These are phyloP conservation scores for Rheum nobile DNA, from an alignment of 148 eudicot genomes.

Conservation along the genomic window DNA sequence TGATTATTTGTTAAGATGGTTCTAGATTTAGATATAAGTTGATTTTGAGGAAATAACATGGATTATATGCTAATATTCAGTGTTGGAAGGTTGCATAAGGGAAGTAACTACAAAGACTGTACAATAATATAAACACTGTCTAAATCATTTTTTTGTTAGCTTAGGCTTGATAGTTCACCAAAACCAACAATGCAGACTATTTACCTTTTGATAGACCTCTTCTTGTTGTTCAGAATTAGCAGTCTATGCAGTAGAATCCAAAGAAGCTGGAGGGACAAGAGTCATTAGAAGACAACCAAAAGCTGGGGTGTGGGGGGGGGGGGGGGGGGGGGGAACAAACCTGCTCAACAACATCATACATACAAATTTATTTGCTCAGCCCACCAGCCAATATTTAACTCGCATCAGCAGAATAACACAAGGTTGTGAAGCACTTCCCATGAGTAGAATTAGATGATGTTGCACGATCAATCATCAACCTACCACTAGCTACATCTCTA, in stretches of 20 bases:
- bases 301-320: no score
- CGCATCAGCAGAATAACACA: conserved; percentile 94
- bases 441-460: conserved; percentile 81
- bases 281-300: not conserved
- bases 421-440: conserved; percentile 84
- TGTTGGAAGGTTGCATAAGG: not conserved
- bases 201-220: conserved; percentile 93
- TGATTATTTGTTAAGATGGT: no score
- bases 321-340: conserved; percentile 23
- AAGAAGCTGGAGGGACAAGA: conserved; percentile 43
- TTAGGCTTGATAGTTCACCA: not conserved
- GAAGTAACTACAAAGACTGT: not conserved
- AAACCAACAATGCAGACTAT: no score
- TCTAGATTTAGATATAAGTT: no score
- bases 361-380: conserved; percentile 85
- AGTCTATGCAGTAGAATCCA: conserved; percentile 80
- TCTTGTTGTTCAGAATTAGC: conserved; percentile 78
- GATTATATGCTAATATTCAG: no score
- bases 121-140: not conserved
- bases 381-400: conserved; percentile 95
- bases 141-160: not conserved
- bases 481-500: conserved; percentile 92
- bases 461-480: conserved; percentile 86
- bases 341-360: conserved; percentile 98
- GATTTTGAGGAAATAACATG: no score